Evolutionary conservation across 345 rosid species (phyloP).

Genomic region (Lenwebbia sp.): DNA sequence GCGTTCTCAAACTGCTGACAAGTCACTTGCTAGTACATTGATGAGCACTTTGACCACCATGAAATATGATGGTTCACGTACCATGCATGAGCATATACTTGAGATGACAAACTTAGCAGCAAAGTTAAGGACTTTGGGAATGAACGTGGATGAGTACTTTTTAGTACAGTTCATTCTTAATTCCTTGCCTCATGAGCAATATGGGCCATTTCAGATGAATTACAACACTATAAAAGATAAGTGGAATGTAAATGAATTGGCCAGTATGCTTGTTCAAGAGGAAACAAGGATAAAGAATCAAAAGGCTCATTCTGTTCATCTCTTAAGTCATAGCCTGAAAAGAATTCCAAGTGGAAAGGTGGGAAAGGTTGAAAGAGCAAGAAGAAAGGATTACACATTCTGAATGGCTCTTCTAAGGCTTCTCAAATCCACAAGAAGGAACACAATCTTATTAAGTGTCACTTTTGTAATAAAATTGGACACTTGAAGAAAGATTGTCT

Average conservation of each 20-base stretch:
- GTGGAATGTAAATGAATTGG: slow-evolving; percentile 11
- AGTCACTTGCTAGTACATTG: slow-evolving; percentile 2
- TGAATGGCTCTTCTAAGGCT: background rate
- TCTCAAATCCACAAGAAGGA: background rate
- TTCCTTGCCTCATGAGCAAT: slow-evolving; percentile 2
- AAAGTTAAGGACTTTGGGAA: background rate
- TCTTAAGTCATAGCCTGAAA: background rate
- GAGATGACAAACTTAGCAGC: background rate
- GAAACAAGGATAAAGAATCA: background rate
- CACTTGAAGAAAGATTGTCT: background rate
- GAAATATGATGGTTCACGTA: slow-evolving; percentile 1
- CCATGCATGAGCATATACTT: background rate
- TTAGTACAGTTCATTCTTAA: background rate
- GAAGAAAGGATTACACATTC: background rate
- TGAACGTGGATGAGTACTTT: slow-evolving; percentile 1
- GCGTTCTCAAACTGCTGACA: background rate
- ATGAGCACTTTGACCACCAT: slow-evolving; percentile 3
- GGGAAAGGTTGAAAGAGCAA: background rate
- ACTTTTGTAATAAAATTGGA: background rate
- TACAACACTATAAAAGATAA: slow-evolving; percentile 14
- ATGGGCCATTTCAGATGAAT: slow-evolving; percentile 8
- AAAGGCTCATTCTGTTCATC: background rate
- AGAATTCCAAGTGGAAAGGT: background rate
- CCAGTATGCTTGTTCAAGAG: background rate
- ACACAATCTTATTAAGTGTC: background rate